A percentile compares a stretch with the other conserved stretches of the same genome.
Conservation (phyloP, 202 grass and related monocot species). For the Bolboschoenoplectus hybrid region DNA sequence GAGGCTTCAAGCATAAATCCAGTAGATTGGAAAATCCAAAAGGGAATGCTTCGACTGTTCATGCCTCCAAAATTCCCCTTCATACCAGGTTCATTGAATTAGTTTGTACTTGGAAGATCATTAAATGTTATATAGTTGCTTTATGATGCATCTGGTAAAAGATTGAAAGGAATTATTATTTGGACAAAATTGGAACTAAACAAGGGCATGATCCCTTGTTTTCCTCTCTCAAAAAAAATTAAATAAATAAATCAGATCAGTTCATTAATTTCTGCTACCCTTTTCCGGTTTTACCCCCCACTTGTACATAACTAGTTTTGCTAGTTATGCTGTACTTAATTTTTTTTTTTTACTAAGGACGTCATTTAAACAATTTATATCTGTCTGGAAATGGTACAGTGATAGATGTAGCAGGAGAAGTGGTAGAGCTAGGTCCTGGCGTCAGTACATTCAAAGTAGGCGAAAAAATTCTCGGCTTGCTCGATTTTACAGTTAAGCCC, state of each 20-base stretch:
- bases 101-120: neutral
- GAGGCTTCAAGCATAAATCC: conserved; percentile 84
- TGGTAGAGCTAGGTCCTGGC: conserved; percentile 58
- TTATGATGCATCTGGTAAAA: no score
- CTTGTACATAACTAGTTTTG: neutral
- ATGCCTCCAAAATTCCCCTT: conserved; percentile 80
- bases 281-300: neutral
- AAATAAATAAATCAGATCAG: neutral
- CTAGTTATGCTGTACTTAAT: neutral
- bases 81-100: conserved; percentile 49
- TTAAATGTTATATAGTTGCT: no score
- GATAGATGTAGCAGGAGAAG: conserved; percentile 73
- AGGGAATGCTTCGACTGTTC: conserved; percentile 66
- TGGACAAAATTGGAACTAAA: no score
- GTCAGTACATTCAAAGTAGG: conserved; percentile 62
- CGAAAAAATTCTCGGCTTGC: conserved; percentile 69
- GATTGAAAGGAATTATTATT: no score
- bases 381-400: conserved; percentile 43
- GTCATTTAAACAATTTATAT: neutral
- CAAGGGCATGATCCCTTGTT: no score
- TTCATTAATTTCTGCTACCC: neutral
- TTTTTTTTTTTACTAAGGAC: neutral
- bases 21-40: conserved; percentile 94
- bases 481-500: conserved; percentile 67
- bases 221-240: no score